A percentile compares a stretch with the other conserved stretches of the same genome.
phyloP scores from a whole-genome alignment of 352 stramenopile species.

The Aphanomyces astaci region DNA sequence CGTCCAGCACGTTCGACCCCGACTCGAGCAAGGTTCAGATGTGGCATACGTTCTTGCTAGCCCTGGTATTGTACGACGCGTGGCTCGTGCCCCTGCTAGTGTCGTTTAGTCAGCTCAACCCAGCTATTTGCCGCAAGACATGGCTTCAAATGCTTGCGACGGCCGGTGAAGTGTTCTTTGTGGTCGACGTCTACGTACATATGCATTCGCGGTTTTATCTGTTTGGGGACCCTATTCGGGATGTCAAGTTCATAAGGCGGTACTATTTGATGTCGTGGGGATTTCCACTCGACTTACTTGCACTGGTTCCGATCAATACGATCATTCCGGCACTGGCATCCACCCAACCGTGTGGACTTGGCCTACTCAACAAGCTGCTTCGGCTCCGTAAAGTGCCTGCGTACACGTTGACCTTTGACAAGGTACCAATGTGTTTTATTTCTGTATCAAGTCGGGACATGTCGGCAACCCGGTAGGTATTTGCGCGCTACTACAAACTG shows the following conservation, averaged over 20 bases:
- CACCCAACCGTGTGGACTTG: conserved; percentile 26
- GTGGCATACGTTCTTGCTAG: conserved; percentile 48
- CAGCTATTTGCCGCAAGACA: neutral
- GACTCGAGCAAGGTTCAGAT: conserved; percentile 46
- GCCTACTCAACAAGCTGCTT: conserved; percentile 49
- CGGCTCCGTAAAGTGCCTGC: conserved; percentile 40
- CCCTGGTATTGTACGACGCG: conserved; percentile 46
- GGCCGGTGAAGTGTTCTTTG: conserved; percentile 51
- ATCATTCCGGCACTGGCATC: conserved; percentile 25
- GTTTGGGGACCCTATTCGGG: conserved; percentile 50
- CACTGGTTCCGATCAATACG: conserved; percentile 39
- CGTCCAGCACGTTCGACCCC: conserved; percentile 36
- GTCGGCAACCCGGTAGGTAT: too few relatives aligned
- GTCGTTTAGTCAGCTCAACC: conserved; percentile 34
- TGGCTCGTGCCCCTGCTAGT: conserved; percentile 34
- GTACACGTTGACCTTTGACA: conserved; percentile 50
- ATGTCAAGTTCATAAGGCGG: conserved; percentile 37
- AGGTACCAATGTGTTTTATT: too few relatives aligned
- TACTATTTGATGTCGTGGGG: conserved; percentile 49
- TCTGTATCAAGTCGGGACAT: too few relatives aligned
- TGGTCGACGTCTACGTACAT: conserved; percentile 54
- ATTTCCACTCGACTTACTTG: conserved; percentile 44
- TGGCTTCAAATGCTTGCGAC: conserved; percentile 22
- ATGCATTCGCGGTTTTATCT: conserved; percentile 64
- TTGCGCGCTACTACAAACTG: conserved; percentile 42